A percentile compares a stretch with the other conserved stretches of the same genome.
These are phyloP conservation scores for Orbilia blumenaviensis DNA, from an alignment of 2,329 filamentous ascomycete genomes.

Conservation along the genomic window DNA sequence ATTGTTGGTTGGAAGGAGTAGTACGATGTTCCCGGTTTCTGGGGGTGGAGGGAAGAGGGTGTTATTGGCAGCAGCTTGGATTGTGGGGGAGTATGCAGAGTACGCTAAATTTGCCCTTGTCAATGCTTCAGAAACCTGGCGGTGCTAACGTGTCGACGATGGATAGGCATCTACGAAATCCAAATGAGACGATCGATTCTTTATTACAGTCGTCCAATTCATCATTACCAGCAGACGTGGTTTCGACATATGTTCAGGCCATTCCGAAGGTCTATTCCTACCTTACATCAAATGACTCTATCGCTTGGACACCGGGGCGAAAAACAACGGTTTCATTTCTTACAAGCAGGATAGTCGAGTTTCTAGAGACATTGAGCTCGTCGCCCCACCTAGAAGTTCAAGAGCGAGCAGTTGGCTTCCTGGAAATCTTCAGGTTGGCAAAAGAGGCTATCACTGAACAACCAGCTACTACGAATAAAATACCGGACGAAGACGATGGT, in stretches of 20 bases:
- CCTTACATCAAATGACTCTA: constrained; percentile 72
- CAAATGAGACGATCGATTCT: constrained; percentile 76
- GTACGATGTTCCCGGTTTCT: constrained; percentile 64
- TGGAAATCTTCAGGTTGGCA: constrained; percentile 86
- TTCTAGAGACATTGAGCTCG: constrained; percentile 78
- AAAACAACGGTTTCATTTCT: constrained; percentile 79
- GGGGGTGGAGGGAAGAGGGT: constrained; percentile 69
- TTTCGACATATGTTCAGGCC: constrained; percentile 84
- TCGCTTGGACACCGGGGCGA: constrained; percentile 75
- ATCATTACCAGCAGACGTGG: constrained; percentile 70
- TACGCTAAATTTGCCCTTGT: constrained; percentile 24
- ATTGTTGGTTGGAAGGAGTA: constrained; percentile 70
- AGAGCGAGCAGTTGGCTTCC: constrained; percentile 89
- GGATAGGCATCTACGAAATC: constrained; percentile 66
- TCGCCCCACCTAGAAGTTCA: constrained; percentile 94
- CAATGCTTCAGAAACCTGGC: background rate
- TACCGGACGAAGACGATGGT: constrained; percentile 18
- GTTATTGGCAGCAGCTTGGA: constrained; percentile 80
- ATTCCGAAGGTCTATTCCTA: constrained; percentile 83
- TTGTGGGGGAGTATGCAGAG: constrained; percentile 84
- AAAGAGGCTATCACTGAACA: constrained; percentile 80
- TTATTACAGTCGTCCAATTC: constrained; percentile 74
- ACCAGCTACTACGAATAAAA: constrained; percentile 63
- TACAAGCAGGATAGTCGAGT: constrained; percentile 81
- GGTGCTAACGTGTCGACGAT: background rate